Evolutionary conservation across 176 grass and related monocot genomes (phyloP).

Genomic region (Oryza longistaminata): DNA sequence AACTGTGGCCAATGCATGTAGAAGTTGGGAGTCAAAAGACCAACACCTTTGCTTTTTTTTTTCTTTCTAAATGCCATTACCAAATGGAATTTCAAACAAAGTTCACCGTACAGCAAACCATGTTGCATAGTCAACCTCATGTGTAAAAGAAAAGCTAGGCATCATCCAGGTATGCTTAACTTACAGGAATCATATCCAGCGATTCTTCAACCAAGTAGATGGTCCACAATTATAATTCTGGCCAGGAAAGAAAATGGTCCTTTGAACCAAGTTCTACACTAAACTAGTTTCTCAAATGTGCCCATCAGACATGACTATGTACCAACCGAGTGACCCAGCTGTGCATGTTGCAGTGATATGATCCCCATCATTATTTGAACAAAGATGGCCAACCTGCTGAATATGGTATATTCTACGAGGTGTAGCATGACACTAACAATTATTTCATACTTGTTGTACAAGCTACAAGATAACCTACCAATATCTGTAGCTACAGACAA

Average conservation of each 20-base stretch:
- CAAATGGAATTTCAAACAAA: background rate
- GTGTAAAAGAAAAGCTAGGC: background rate
- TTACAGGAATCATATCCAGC: conserved; percentile 1
- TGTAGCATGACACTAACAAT: conserved; percentile 18
- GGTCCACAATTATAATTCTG: conserved; percentile 1
- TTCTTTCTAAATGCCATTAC: background rate
- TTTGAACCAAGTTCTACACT: conserved; percentile 12
- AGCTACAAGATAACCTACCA: background rate
- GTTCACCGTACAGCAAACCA: background rate
- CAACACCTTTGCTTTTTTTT: background rate
- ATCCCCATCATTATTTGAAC: conserved; percentile 44
- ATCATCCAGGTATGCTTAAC: conserved; percentile 24
- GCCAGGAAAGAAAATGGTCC: background rate
- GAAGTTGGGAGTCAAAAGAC: conserved; percentile 3
- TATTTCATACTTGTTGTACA: conserved; percentile 23
- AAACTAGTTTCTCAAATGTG: background rate
- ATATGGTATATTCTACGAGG: conserved; percentile 37
- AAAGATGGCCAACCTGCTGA: conserved; percentile 14
- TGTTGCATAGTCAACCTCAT: background rate
- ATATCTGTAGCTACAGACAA: background rate
- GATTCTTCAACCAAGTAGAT: conserved; percentile 10
- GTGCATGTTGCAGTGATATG: conserved; percentile 3
- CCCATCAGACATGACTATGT: conserved; percentile 33
- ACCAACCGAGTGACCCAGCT: conserved; percentile 39
- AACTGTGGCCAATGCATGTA: background rate